Percentiles rank a stretch among this genome's conserved stretches.
Conservation (phyloP, 441 rosid genomes). For the Aleurites moluccanus region DNA sequence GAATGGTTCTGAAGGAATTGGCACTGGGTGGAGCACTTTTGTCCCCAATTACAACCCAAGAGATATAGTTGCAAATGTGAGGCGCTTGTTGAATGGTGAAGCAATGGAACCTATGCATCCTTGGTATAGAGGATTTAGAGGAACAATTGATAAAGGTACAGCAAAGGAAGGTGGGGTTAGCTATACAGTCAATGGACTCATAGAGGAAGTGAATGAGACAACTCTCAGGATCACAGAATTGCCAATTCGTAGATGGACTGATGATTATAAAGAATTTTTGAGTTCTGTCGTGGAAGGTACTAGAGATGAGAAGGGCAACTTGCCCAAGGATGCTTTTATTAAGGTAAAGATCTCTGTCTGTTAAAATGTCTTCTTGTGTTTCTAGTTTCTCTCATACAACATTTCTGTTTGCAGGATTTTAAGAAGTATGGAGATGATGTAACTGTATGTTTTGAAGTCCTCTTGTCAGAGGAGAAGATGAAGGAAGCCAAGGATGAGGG, state of each 20-base stretch:
- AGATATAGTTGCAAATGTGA: conserved; percentile 73
- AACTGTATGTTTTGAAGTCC: conserved; percentile 53
- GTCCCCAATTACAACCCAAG: conserved; percentile 94
- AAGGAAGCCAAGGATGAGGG: conserved; percentile 68
- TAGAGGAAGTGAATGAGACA: conserved; percentile 72
- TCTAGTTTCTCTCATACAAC: conserved; percentile 21
- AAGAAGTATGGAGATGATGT: conserved; percentile 52
- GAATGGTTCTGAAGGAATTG: conserved; percentile 97
- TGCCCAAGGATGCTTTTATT: conserved; percentile 46
- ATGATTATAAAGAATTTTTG: conserved; percentile 73
- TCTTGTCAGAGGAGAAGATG: conserved; percentile 75
- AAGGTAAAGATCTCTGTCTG: conserved; percentile 39
- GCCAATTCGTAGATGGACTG: conserved; percentile 93
- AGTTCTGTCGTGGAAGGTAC: conserved; percentile 40
- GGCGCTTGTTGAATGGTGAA: conserved; percentile 69
- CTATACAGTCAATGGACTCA: conserved; percentile 67
- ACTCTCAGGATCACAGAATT: conserved; percentile 73
- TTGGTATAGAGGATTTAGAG: conserved; percentile 93
- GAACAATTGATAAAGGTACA: conserved; percentile 73
- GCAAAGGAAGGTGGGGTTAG: conserved; percentile 65
- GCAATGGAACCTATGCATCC: conserved; percentile 92
- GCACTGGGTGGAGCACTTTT: conserved; percentile 96
- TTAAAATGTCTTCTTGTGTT: not conserved
- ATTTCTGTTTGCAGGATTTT: conserved; percentile 49
- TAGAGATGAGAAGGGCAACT: conserved; percentile 33